Evolutionary conservation across 2,329 filamentous ascomycete genomes (phyloP).

Genomic region (Incumbomyces lentus): DNA sequence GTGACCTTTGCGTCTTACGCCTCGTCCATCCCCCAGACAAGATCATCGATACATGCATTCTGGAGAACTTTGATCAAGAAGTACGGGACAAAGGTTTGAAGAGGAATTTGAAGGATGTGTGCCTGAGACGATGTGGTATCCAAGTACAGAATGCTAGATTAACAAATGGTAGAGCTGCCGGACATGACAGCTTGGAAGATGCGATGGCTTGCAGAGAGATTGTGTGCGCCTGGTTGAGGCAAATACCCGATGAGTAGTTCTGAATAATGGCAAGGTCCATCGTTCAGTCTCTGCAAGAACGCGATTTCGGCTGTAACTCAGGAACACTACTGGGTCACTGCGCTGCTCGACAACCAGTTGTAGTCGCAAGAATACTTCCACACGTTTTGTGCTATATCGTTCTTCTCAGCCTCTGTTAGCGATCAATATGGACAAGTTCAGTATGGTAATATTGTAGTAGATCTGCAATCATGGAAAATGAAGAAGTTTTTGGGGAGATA

Average conservation of each 20-base stretch:
- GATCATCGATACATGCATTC: constrained; percentile 37
- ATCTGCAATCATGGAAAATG: too few species aligned
- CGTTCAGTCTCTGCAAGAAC: too few species aligned
- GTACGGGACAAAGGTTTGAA: not conserved
- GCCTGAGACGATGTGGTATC: constrained; percentile 14
- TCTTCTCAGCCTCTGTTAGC: too few species aligned
- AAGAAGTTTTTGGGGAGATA: too few species aligned
- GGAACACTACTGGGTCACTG: too few species aligned
- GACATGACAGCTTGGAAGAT: constrained; percentile 39
- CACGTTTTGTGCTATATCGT: too few species aligned
- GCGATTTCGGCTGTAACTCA: too few species aligned
- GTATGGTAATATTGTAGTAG: too few species aligned
- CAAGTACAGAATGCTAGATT: constrained; percentile 19
- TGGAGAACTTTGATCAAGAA: constrained; percentile 10
- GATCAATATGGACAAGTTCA: too few species aligned
- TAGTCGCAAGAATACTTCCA: too few species aligned
- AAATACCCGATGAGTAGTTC: constrained; percentile 9
- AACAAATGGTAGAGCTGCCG: constrained; percentile 11
- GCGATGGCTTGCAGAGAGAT: constrained; percentile 36
- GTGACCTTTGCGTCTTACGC: constrained; percentile 37
- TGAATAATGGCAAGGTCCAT: too few species aligned
- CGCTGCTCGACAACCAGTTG: too few species aligned
- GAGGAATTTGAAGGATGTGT: constrained; percentile 17
- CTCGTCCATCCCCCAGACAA: constrained; percentile 34
- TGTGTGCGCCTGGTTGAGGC: constrained; percentile 26